Base-by-base conservation (phyloP, 768 basidiomycete genomes). In the Psilocybe tampanensis region DNA sequence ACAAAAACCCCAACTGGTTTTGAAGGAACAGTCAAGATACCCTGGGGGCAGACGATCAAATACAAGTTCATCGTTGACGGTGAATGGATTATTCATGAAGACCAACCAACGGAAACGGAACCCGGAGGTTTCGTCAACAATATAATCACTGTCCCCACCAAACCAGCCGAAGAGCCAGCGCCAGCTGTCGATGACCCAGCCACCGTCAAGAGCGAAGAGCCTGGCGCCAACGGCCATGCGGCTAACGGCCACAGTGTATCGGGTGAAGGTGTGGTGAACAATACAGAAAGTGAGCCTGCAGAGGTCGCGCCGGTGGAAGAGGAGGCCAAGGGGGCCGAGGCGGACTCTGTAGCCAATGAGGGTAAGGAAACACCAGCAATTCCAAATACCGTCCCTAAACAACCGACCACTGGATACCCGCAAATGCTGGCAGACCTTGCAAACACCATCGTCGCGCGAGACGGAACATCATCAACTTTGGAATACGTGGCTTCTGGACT, bases 41-140 rank as follows among this genome's bases (percentile, higher is more conserved):
- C 88, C 1, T 90, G 82, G 82, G 82, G 76, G 45, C 67, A 81
- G 48, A 87, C 84, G 64, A 73, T 90, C 55, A 65, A 74, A 7
- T 94, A 89, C 83, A 94, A 94, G 72, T 94, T 85, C 67, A 76
- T 92, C 67, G 90, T 93, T 52, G 92, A 94, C 67, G 86, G 85
- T 33, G 64, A 70, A 57, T 93, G 89, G 90, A 63, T 74, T 47
- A 76, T 79, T 45, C 76, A 78, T 45, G 76, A 80, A 33, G 77
- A 78, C 57, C 77, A 78, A 55, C 84, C 86, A 6, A 84, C 82
- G 51, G 88, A 90, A 70, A 66, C 72, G 1, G 90, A 92, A 64
- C 67, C 70, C 8, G 71, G 66, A 45, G 90, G 90, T 15, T 88
- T 87, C 69, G 67, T 86, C 18, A 94, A 94, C 70, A 90, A 92